Base-by-base conservation (phyloP, 176 grass and related monocot species). In the Saccharum officinarum region DNA sequence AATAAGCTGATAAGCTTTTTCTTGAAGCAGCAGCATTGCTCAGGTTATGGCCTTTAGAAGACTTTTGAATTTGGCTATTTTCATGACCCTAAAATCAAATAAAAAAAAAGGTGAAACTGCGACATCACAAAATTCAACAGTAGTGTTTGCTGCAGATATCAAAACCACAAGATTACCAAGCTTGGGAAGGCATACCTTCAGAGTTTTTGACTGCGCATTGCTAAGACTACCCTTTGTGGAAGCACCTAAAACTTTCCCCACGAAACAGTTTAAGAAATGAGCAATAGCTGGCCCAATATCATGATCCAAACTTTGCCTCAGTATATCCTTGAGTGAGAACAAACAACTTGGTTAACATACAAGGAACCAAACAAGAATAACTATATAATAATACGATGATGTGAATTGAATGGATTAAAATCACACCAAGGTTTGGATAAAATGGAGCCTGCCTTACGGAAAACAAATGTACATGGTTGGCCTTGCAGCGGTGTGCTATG, bases 231-330 rank as follows among this genome's bases (percentile, higher is more conserved):
- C 86, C 90, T 92, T 92, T 80, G 90, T 78, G 68, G 88, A 85
- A 87, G 84, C 40, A 65, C 71, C 77, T 65, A 69, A 79, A 81
- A 86, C 69, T 86, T 92, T 91, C 44, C 97, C 97, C 77, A 89
- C 33, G 39, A 99, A 90, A 90, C 97, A 96, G 87, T 94, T 99
- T 41, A 99, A 91, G 79, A 99, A 96, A 87, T 96, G 92, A 82
- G 94, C 68, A 83, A 92, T 88, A 52, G 97, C 84, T 74, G 90
- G 88, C 31, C 90, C 93, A 77, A 99, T 76, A 82, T 96, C 92
- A 91, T 96, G 94, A 86, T 96, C 97, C 59, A 89, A 82, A 54
- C 85, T 84, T 82, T 89, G 88, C 79, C 97, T 96, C 37, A 99
- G 82, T 83, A 94, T 55, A 86, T 99, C 97, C 97, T 99, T 62